phyloP scores from a whole-genome alignment of 2,329 filamentous ascomycete genomes.

The Talaromyces amestolkiae region DNA sequence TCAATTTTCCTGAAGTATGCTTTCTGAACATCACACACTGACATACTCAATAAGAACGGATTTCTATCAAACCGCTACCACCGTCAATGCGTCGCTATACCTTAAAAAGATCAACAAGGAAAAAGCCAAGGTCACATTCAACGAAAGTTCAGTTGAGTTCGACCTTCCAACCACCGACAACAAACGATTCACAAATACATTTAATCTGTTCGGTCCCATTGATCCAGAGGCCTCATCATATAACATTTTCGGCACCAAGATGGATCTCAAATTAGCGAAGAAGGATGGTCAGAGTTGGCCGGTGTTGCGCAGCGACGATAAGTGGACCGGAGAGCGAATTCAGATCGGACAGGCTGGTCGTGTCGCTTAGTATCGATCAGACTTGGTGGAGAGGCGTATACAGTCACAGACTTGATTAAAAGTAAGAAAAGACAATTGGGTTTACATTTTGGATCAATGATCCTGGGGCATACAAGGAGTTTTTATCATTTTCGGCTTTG shows the following conservation, averaged over 20 bases:
- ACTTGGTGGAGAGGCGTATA: background rate
- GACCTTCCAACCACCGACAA: conserved; percentile 83
- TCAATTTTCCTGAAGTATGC: background rate
- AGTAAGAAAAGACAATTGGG: background rate
- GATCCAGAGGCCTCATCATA: conserved; percentile 71
- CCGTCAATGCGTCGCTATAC: conserved; percentile 88
- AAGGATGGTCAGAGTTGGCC: conserved; percentile 80
- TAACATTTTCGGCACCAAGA: conserved; percentile 83
- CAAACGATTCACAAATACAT: conserved; percentile 73
- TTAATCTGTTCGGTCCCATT: conserved; percentile 75
- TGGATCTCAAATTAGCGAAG: conserved; percentile 74
- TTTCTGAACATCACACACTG: conserved; percentile 7
- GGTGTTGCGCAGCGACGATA: conserved; percentile 76
- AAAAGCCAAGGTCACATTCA: conserved; percentile 69
- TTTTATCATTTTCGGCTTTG: conserved; percentile 12
- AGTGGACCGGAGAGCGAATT: conserved; percentile 72
- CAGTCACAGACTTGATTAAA: background rate
- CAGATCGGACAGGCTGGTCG: conserved; percentile 80
- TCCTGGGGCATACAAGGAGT: conserved; percentile 18
- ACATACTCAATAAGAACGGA: conserved; percentile 60
- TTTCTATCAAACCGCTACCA: conserved; percentile 87
- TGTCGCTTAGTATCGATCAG: conserved; percentile 27
- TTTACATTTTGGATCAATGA: conserved; percentile 6
- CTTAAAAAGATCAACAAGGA: conserved; percentile 95
- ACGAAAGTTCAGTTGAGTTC: conserved; percentile 61